Evolutionary conservation across 345 rosid species (phyloP).

Genomic region (Gossypium bickii): DNA sequence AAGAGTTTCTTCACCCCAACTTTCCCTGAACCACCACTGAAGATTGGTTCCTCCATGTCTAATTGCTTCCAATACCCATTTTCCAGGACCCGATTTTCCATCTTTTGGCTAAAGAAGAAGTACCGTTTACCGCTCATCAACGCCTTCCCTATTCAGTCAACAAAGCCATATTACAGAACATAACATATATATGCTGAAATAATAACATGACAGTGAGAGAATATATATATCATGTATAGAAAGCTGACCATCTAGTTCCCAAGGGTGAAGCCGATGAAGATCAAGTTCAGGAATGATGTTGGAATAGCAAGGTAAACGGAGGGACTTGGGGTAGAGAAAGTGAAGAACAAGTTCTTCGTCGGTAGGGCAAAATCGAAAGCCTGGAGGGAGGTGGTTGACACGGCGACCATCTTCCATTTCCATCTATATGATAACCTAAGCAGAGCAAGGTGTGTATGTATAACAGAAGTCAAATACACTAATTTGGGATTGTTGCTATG

Average conservation of each 20-base stretch:
- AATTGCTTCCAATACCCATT: slow-evolving; percentile 40
- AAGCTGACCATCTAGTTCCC: slow-evolving; percentile 37
- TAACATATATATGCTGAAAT: not conserved
- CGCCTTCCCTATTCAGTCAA: slow-evolving; percentile 32
- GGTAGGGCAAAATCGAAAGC: slow-evolving; percentile 39
- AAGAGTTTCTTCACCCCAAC: slow-evolving; percentile 34
- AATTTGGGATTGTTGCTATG: not conserved
- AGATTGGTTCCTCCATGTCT: slow-evolving; percentile 29
- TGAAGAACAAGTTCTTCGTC: slow-evolving; percentile 50
- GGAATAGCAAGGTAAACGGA: slow-evolving; percentile 20
- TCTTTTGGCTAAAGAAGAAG: slow-evolving; percentile 35
- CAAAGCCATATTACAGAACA: not conserved
- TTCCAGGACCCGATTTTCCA: slow-evolving; percentile 19
- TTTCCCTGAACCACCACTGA: slow-evolving; percentile 8
- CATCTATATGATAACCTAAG: not conserved
- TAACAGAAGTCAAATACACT: not conserved
- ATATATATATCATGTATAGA: not conserved
- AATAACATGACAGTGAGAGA: not conserved
- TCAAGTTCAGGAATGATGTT: slow-evolving; percentile 36
- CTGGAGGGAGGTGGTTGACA: slow-evolving; percentile 39
- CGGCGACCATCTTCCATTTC: slow-evolving; percentile 7
- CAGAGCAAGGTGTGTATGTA: not conserved
- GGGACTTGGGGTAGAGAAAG: slow-evolving; percentile 36
- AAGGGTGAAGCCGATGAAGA: slow-evolving; percentile 29
- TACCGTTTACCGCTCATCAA: slow-evolving; percentile 29